Conservation (phyloP, 1,139 yeast genomes). For the Candida glucosophila region DNA sequence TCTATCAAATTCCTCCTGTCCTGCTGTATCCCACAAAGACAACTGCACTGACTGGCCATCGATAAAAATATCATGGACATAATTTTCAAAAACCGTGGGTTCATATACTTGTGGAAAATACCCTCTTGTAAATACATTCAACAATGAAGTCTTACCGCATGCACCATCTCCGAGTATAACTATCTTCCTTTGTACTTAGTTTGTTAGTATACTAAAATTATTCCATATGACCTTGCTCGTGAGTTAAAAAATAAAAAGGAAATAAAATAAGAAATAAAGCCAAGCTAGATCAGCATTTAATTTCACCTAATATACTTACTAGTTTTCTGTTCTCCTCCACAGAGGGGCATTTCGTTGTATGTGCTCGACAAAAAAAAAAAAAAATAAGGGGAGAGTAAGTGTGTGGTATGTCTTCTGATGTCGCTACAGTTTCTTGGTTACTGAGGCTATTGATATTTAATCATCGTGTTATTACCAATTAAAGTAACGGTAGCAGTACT, state of each 20-base stretch:
- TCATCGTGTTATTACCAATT: too few species aligned
- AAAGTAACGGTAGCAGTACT: too few species aligned
- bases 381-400: too few species aligned
- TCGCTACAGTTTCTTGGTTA: too few species aligned
- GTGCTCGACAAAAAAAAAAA: not conserved
- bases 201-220: conserved; percentile 2
- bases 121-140: conserved; percentile 94
- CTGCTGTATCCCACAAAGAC: conserved; percentile 98
- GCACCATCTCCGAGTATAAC: conserved; percentile 99
- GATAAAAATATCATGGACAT: conserved; percentile 92
- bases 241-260: not conserved
- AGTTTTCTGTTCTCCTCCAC: conserved; percentile 62
- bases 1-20: conserved; percentile 96
- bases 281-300: not conserved
- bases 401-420: too few species aligned
- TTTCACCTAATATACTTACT: conserved; percentile 24
- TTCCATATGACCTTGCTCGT: not conserved
- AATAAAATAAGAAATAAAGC: not conserved
- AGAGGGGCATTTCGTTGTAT: conserved; percentile 45
- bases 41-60: conserved; percentile 91
- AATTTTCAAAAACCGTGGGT: conserved; percentile 96
- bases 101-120: conserved; percentile 98
- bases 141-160: conserved; percentile 41
- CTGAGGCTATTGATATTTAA: too few species aligned
- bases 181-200: conserved; percentile 69